phyloP scores from a whole-genome alignment of 805 yeast genomes.

The Kazachstania kunashirensis region DNA sequence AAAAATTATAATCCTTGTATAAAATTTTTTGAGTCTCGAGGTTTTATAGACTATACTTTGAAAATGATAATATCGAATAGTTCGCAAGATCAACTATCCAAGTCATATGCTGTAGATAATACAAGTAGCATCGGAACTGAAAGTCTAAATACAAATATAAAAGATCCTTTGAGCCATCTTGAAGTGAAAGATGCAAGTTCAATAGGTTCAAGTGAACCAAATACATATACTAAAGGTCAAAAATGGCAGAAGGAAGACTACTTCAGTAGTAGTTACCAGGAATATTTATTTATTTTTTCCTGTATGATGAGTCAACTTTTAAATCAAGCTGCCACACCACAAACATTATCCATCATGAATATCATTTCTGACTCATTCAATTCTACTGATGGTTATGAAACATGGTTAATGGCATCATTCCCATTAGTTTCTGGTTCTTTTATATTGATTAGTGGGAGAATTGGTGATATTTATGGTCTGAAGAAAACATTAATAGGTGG shows the following conservation, averaged over 20 bases:
- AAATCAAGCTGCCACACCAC: slow-evolving; percentile 35
- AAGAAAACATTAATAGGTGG: slow-evolving; percentile 46
- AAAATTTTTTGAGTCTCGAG: no score
- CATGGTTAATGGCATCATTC: slow-evolving; percentile 67
- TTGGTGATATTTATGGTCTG: slow-evolving; percentile 66
- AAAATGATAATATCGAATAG: no score
- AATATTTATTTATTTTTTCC: slow-evolving; percentile 20
- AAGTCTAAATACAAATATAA: background rate
- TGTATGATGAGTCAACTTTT: slow-evolving; percentile 32
- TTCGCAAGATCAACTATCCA: no score
- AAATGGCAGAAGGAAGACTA: slow-evolving; percentile 17
- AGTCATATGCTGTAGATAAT: no score
- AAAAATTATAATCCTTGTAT: no score
- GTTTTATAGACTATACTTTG: no score
- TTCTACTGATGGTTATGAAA: slow-evolving; percentile 28
- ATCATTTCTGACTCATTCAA: slow-evolving; percentile 28
- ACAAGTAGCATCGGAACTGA: background rate
- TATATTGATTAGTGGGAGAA: slow-evolving; percentile 54
- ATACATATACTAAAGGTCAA: background rate
- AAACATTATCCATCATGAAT: slow-evolving; percentile 31
- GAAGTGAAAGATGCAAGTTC: background rate
- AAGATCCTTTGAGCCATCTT: background rate
- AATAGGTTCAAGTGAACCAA: background rate
- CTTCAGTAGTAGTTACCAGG: slow-evolving; percentile 15
- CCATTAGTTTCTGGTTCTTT: slow-evolving; percentile 66